These are phyloP conservation scores for Xylaria digitata DNA, from an alignment of 2,329 filamentous ascomycete species.

Conservation along the genomic window DNA sequence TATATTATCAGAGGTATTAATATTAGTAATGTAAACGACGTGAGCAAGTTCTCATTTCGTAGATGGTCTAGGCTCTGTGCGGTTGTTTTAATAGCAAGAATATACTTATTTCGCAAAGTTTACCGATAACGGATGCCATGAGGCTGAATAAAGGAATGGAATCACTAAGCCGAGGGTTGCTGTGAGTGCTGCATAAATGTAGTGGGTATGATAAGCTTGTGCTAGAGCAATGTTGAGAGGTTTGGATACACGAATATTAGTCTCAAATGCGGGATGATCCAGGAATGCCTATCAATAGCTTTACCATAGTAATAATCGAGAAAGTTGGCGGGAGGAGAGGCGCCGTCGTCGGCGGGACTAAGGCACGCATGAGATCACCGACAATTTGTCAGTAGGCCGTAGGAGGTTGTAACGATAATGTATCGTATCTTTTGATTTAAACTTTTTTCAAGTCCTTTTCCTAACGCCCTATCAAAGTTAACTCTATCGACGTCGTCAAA, in stretches of 20 bases:
- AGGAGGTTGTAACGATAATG: background rate
- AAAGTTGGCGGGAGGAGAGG: background rate
- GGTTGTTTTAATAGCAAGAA: background rate
- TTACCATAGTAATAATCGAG: background rate
- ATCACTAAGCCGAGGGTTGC: constrained; percentile 10
- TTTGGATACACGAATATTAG: background rate
- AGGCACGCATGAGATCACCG: background rate
- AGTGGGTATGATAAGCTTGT: constrained; percentile 2
- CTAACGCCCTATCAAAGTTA: background rate
- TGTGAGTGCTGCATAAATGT: background rate
- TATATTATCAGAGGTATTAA: background rate
- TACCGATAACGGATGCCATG: background rate
- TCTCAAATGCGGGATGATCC: background rate
- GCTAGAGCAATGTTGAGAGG: background rate
- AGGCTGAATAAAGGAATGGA: background rate
- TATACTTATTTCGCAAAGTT: background rate
- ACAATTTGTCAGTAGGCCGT: background rate
- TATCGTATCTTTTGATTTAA: background rate
- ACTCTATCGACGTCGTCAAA: constrained; percentile 18
- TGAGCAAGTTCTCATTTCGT: background rate
- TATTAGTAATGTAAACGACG: background rate
- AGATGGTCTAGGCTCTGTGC: no score
- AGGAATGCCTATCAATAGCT: background rate
- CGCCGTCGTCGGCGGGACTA: background rate
- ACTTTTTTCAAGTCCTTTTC: background rate